Conservation (phyloP, 2,329 filamentous ascomycete genomes). For the Nothophoma quercina region DNA sequence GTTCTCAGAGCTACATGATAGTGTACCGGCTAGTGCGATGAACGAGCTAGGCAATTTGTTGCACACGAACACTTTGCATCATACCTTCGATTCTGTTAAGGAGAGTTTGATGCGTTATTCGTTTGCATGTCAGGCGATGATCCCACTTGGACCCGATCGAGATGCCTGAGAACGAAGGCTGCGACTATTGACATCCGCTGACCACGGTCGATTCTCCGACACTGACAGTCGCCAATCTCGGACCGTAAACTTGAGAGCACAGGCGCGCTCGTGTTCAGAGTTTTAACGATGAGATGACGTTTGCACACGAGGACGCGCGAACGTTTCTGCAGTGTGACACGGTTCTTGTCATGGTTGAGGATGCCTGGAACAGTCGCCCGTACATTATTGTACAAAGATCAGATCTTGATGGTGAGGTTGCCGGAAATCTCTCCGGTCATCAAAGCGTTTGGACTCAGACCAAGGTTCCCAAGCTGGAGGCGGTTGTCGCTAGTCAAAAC, state of each 20-base stretch:
- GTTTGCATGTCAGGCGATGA: background rate
- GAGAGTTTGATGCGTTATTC: background rate
- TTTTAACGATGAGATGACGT: conserved; percentile 1
- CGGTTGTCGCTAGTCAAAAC: conserved; percentile 1
- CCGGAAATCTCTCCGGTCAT: conserved; percentile 11
- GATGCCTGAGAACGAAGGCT: conserved; percentile 1
- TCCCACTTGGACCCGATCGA: background rate
- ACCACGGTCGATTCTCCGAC: background rate
- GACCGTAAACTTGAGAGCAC: background rate
- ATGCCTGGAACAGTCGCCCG: background rate
- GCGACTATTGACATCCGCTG: background rate
- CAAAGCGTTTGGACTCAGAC: background rate
- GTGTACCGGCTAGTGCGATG: background rate
- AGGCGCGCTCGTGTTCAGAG: background rate
- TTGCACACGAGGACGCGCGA: background rate
- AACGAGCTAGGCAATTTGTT: background rate
- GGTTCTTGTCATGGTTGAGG: background rate
- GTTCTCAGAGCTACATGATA: background rate
- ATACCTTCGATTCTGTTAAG: conserved; percentile 2
- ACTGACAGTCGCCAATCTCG: background rate
- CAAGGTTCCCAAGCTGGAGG: conserved; percentile 1
- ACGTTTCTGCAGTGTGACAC: background rate
- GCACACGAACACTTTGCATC: conserved; percentile 14
- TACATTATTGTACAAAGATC: background rate
- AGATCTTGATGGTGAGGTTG: background rate